Evolutionary conservation across 2,329 filamentous ascomycete genomes (phyloP).

Genomic region (Chaetomium strumarium): DNA sequence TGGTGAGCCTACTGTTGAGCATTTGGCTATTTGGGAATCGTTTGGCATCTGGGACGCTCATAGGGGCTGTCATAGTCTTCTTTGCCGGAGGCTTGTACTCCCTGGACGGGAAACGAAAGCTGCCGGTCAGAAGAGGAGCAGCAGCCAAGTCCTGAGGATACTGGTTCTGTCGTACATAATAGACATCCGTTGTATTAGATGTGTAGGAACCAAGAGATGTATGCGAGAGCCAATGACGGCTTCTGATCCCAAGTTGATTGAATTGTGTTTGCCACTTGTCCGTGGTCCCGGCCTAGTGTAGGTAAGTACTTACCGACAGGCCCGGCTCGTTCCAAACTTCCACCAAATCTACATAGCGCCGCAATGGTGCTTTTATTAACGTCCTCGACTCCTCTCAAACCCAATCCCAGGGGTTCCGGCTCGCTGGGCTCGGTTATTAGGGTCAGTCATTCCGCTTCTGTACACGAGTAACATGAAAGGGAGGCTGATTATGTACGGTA

Average conservation of each 20-base stretch:
- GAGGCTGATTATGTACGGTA: too few relatives aligned
- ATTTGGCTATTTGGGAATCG: conserved; percentile 92
- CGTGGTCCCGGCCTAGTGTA: too few relatives aligned
- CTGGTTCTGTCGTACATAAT: not conserved
- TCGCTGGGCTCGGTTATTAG: conserved; percentile 16
- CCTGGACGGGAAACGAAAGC: conserved; percentile 51
- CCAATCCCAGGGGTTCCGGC: conserved; percentile 9
- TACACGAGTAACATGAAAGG: too few relatives aligned
- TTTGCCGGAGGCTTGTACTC: conserved; percentile 87
- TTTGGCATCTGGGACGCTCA: conserved; percentile 66
- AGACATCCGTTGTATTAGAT: conserved; percentile 9
- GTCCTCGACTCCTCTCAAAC: too few relatives aligned
- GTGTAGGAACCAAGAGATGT: not conserved
- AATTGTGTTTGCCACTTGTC: too few relatives aligned
- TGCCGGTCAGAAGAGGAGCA: conserved; percentile 26
- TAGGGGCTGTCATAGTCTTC: conserved; percentile 83
- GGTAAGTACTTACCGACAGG: not conserved
- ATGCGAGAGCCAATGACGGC: not conserved
- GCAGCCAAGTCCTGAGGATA: conserved; percentile 17
- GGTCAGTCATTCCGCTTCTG: too few relatives aligned
- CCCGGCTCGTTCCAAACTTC: conserved; percentile 3
- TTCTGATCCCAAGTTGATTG: not conserved
- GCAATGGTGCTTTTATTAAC: too few relatives aligned
- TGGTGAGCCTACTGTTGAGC: conserved; percentile 83
- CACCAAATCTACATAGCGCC: too few relatives aligned